phyloP scores from a whole-genome alignment of 805 yeast species.

The Clavispora vitiphila region DNA sequence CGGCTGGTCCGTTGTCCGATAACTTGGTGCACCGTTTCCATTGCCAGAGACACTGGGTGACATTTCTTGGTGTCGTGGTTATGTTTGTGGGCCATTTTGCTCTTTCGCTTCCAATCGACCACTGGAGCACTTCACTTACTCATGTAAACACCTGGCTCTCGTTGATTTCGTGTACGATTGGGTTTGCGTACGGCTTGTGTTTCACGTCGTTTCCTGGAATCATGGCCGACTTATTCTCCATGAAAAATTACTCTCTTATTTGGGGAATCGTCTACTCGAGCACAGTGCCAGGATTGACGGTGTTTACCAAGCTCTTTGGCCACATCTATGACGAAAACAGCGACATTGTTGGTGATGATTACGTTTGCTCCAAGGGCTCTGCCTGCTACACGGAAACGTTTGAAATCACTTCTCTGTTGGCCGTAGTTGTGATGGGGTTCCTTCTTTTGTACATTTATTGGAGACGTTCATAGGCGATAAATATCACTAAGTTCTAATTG shows the following conservation, averaged over 20 bases:
- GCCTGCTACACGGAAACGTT: slow-evolving; percentile 26
- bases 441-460: slow-evolving; percentile 10
- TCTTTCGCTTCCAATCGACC: slow-evolving; percentile 12
- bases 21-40: slow-evolving; percentile 18
- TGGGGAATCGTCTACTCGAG: slow-evolving; percentile 33
- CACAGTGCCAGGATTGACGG: slow-evolving; percentile 27
- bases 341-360: slow-evolving; percentile 12
- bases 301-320: slow-evolving; percentile 30
- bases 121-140: slow-evolving; percentile 8
- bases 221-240: slow-evolving; percentile 27
- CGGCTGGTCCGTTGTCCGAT: slow-evolving; percentile 30
- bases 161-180: slow-evolving; percentile 24
- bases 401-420: slow-evolving; percentile 20
- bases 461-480: not conserved
- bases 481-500: no score
- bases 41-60: slow-evolving; percentile 30
- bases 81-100: slow-evolving; percentile 28
- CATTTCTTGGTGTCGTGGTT: slow-evolving; percentile 22
- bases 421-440: slow-evolving; percentile 16
- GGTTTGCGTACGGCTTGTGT: slow-evolving; percentile 32
- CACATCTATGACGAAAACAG: slow-evolving; percentile 25
- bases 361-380: slow-evolving; percentile 22
- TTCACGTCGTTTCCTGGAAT: slow-evolving; percentile 33
- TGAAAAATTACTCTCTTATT: slow-evolving; percentile 28
- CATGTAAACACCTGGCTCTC: slow-evolving; percentile 17